Evolutionary conservation across 495 filamentous ascomycete species (phyloP).

Genomic region (Penicillium tannophilum): DNA sequence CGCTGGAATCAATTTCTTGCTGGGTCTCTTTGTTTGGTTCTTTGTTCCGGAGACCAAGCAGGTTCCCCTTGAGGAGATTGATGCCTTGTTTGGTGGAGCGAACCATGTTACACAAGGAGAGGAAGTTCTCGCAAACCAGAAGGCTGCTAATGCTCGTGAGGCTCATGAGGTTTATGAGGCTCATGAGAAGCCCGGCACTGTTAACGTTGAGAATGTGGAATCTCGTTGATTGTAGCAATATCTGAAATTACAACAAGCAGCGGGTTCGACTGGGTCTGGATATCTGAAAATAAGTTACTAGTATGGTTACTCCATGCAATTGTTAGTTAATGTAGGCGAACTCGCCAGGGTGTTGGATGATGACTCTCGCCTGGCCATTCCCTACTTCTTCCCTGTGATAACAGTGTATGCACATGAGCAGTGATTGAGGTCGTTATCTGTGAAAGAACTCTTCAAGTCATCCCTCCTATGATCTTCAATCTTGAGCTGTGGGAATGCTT

Average conservation of each 20-base stretch:
- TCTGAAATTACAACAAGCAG: neutral
- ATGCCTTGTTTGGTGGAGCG: slow-evolving; percentile 58
- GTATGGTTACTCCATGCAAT: neutral
- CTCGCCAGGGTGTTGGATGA: too few relatives aligned
- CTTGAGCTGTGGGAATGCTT: too few relatives aligned
- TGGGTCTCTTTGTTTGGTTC: slow-evolving; percentile 72
- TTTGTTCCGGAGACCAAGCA: slow-evolving; percentile 76
- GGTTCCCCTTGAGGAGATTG: slow-evolving; percentile 66
- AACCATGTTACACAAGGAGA: slow-evolving; percentile 61
- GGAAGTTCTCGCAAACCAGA: slow-evolving; percentile 36
- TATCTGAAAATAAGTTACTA: neutral
- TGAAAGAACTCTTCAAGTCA: too few relatives aligned
- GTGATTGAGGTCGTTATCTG: too few relatives aligned
- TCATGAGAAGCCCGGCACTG: slow-evolving; percentile 29
- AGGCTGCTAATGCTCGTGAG: slow-evolving; percentile 22
- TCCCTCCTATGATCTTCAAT: too few relatives aligned
- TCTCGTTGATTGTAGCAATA: neutral
- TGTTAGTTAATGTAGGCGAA: neutral
- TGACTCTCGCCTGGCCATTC: too few relatives aligned
- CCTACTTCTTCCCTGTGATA: too few relatives aligned
- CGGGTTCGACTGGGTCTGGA: neutral
- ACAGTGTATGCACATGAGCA: too few relatives aligned
- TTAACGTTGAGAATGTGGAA: slow-evolving; percentile 32
- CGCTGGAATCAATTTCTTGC: slow-evolving; percentile 55
- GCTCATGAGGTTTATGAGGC: slow-evolving; percentile 19